phyloP scores from a whole-genome alignment of 768 basidiomycete species.

The Phaeotremella fagi region DNA sequence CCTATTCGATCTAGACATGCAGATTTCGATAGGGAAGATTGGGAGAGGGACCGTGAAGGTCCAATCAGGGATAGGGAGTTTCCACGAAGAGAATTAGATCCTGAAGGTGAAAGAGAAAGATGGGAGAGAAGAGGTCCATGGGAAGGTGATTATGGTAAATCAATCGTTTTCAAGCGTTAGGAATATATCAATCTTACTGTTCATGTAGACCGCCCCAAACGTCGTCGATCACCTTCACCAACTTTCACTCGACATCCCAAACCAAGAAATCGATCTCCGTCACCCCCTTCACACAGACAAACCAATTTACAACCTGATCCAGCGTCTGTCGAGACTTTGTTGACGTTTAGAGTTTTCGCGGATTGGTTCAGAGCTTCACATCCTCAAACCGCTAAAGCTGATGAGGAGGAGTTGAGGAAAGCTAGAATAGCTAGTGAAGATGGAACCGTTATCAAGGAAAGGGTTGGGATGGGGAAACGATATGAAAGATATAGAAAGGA shows the following conservation, averaged over 20 bases:
- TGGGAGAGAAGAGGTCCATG: slow-evolving; percentile 22
- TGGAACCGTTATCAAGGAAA: slow-evolving; percentile 22
- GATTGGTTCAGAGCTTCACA: slow-evolving; percentile 41
- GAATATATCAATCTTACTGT: background rate
- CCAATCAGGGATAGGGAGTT: slow-evolving; percentile 21
- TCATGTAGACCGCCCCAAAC: slow-evolving; percentile 31
- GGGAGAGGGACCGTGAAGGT: slow-evolving; percentile 15
- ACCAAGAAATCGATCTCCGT: slow-evolving; percentile 22
- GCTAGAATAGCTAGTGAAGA: slow-evolving; percentile 18
- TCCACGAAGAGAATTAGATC: slow-evolving; percentile 25
- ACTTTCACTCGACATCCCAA: slow-evolving; percentile 9
- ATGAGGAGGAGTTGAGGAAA: slow-evolving; percentile 34
- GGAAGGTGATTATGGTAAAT: slow-evolving; percentile 34
- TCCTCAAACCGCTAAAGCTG: slow-evolving; percentile 36
- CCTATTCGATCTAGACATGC: slow-evolving; percentile 36
- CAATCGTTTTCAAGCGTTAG: background rate
- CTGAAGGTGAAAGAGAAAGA: slow-evolving; percentile 19
- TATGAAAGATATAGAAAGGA: slow-evolving; percentile 96
- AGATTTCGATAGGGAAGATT: too few species aligned
- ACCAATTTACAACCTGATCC: slow-evolving; percentile 26
- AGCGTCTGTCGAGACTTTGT: slow-evolving; percentile 24
- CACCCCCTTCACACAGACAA: slow-evolving; percentile 13
- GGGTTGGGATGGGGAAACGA: slow-evolving; percentile 49
- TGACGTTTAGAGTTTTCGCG: slow-evolving; percentile 37
- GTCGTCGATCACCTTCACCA: slow-evolving; percentile 38